Conservation (phyloP, 2,329 filamentous ascomycete species). For the Penicillium freii region DNA sequence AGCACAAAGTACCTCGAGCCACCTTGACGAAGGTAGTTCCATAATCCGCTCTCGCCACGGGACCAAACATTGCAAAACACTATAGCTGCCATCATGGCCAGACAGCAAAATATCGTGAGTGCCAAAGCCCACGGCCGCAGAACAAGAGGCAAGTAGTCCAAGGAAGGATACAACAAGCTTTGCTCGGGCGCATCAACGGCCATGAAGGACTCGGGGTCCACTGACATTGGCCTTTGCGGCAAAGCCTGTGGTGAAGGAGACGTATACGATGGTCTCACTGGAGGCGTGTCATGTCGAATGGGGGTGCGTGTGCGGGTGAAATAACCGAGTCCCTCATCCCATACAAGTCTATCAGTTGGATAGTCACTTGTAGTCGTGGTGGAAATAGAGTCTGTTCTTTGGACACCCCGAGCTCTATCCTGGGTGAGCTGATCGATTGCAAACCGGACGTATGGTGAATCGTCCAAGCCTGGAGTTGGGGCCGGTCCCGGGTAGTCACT, state of each 20-base stretch:
- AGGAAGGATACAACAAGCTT: conserved; percentile 48
- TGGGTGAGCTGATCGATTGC: conserved; percentile 84
- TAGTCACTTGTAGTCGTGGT: conserved; percentile 41
- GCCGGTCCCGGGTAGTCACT: conserved; percentile 40
- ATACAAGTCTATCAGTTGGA: conserved; percentile 52
- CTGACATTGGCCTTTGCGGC: conserved; percentile 27
- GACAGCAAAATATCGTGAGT: conserved; percentile 59
- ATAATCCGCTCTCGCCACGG: conserved; percentile 61
- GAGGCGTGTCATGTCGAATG: conserved; percentile 30
- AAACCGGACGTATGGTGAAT: conserved; percentile 84
- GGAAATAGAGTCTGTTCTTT: conserved; percentile 49
- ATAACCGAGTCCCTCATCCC: conserved; percentile 48
- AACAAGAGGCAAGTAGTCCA: conserved; percentile 70
- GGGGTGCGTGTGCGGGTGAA: conserved; percentile 36
- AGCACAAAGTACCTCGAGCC: conserved; percentile 80
- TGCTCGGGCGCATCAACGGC: conserved; percentile 47
- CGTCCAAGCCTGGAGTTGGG: conserved; percentile 74
- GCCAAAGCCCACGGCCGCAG: conserved; percentile 66
- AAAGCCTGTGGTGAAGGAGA: conserved; percentile 37
- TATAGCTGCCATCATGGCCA: conserved; percentile 69
- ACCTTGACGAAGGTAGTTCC: conserved; percentile 66
- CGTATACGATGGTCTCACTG: conserved; percentile 32
- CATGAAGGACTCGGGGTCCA: conserved; percentile 47
- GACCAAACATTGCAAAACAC: conserved; percentile 72
- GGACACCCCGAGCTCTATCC: conserved; percentile 59